Base-by-base conservation (phyloP, 75 land plant genomes). In the Gnetum montanum region DNA sequence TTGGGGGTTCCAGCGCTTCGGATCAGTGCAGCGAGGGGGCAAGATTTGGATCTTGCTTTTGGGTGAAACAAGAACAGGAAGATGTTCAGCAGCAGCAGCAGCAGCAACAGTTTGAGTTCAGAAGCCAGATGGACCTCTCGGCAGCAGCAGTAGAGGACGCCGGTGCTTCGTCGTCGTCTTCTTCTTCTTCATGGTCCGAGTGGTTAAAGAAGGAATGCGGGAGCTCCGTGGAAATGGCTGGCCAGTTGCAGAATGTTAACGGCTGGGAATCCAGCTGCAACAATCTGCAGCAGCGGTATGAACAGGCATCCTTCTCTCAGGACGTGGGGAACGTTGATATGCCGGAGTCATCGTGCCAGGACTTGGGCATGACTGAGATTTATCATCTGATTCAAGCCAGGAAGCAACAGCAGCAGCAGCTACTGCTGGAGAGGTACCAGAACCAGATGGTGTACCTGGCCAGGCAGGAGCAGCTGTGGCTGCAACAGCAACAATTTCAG, bases 311-410 rank as follows among this genome's bases (percentile, higher is more conserved):
- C 48, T 25, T 22, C 25, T 8, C 19, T 20, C 2, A 3, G 36
- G 54, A 52, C 20, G 1, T 7, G 34, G 35, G 54, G 18, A 31
- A 18, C 35, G 35, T 31, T 11, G 18, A 33, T 1, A 31, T 52
- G 54, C 35, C 35, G 16, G 16, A 3, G 8, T 18, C 54, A 31
- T 52, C 19, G 1, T 16, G 19, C 18, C 54, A 52, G n/a, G 24
- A 33, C 5, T 52, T 52, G 36, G 33, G 54, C 35, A 31, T 52
- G 2, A 0, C 35, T 31, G 54, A 52, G 33, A 31, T 52, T 0
- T 52, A 31, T 31, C 35, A 52, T 33, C 54, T 31, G 36, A 52
- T 52, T 52, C 54, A 52, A 6, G 34, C 34, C 11, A 49, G 29
- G 13, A 5, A 31, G 10, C 34, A 18, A 23, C 11, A 31, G 8